These are phyloP conservation scores for Candida jianshihensis DNA, from an alignment of 805 yeast species.

Conservation along the genomic window DNA sequence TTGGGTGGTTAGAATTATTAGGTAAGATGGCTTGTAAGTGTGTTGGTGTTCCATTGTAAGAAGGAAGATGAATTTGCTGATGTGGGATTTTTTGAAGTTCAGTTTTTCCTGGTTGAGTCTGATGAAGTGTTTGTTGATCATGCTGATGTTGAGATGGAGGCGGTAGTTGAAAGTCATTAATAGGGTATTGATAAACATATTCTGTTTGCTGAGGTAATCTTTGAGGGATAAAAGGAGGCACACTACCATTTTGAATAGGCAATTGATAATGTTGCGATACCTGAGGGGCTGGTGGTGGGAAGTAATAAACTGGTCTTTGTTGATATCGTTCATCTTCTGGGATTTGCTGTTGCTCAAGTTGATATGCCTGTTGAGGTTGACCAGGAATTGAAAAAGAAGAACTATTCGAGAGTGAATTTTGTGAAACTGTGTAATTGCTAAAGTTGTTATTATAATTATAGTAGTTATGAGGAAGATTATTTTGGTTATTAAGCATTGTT, in stretches of 20 bases:
- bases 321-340: not conserved
- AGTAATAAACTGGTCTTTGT: conserved; percentile 2
- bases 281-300: not conserved
- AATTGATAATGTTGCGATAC: not conserved
- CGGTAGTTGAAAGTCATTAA: not conserved
- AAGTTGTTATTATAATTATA: conserved; percentile 3
- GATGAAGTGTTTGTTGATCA: no score
- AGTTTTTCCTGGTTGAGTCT: no score
- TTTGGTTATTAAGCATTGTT: not conserved
- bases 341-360: conserved; percentile 2
- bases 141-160: not conserved
- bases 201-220: not conserved
- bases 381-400: conserved; percentile 8
- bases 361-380: conserved; percentile 4
- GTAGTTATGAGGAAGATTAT: not conserved
- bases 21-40: not conserved
- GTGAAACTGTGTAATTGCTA: conserved; percentile 5
- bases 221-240: not conserved
- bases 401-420: not conserved
- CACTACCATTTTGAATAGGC: no score
- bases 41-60: not conserved
- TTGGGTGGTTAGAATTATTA: not conserved
- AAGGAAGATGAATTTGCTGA: no score
- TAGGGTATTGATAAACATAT: not conserved
- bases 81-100: no score